Base-by-base conservation (phyloP, 2,329 filamentous ascomycete genomes). In the Hypoxylon sp. region DNA sequence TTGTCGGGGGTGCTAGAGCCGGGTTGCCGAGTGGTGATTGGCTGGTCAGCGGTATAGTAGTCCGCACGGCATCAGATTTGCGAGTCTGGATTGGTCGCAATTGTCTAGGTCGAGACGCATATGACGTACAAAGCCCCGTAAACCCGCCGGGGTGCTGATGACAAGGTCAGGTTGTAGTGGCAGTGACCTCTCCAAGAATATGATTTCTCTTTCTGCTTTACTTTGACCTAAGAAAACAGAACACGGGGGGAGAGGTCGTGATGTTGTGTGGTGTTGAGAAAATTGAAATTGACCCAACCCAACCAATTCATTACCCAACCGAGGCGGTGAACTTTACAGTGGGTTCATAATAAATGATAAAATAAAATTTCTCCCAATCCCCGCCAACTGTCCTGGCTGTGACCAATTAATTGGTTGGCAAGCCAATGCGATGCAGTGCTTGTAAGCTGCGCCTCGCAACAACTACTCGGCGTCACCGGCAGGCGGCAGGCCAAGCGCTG, bases 51-150 rank as follows among this genome's bases (percentile, higher is more conserved):
- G 36, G 38, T 23, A 60, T 45, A n/a, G 52, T 28, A 41, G 14
- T 21, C 63, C 59, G 61, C 36, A 50, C 21, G 28, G 25, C 23
- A 57, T 19, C 46, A 9, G 41, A 67, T 67, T 61, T 28, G 41
- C 48, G 51, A 58, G 17, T 61, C 36, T 5, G 56, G 60, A 69
- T 67, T 69, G 67, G 67, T 38, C 46, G 43, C 41, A 45, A 30
- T 21, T 32, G 51, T 45, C 52, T 49, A 43, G 59, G 67, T 51
- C 52, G 43, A 56, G 67, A 61, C 38, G 67, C 63, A 60, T 67
- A 69, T 69, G 67, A 69, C 67, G 67, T 69, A 52, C 58, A 60
- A 65, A 65, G 51, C 55, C 48, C 65, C 65, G 48, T 67, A 52
- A 65, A 65, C 45, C 34, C 51, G 56, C 38, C 46, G 60, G 56